Evolutionary conservation across 2,329 filamentous ascomycete genomes (phyloP).

Genomic region (Davidsoniella neocaledoniae): DNA sequence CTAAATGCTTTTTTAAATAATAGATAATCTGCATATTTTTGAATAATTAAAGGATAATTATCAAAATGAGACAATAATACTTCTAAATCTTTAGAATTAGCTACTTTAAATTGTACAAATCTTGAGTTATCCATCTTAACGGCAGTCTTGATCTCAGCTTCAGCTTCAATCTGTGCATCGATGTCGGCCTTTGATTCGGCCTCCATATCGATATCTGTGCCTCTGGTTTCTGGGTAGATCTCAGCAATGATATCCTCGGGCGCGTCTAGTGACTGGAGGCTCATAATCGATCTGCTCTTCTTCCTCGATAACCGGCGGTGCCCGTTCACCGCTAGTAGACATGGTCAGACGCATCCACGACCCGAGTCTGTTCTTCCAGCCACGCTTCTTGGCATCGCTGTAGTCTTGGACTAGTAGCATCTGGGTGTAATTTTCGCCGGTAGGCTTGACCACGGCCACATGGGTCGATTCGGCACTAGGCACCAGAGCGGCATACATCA

Average conservation of each 20-base stretch:
- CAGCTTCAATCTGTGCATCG: neutral
- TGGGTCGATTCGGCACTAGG: neutral
- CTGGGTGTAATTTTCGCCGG: neutral
- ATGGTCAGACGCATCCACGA: slow-evolving; percentile 7
- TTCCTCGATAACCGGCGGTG: neutral
- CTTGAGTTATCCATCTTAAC: no score
- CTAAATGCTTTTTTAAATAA: no score
- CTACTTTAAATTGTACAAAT: no score
- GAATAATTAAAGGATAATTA: no score
- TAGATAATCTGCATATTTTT: no score
- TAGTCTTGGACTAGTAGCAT: slow-evolving; percentile 2
- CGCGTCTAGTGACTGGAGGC: neutral
- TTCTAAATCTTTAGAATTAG: no score
- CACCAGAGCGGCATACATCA: slow-evolving; percentile 6
- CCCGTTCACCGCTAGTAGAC: neutral
- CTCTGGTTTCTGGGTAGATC: no score
- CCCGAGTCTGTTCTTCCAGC: slow-evolving; percentile 9
- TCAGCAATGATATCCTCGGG: no score
- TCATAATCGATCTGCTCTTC: neutral
- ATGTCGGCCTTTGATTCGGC: neutral
- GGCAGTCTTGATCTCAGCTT: neutral
- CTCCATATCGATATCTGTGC: neutral
- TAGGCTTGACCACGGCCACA: neutral
- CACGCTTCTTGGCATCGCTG: slow-evolving; percentile 3
- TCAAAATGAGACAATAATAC: no score